A percentile compares a stretch with the other conserved stretches of the same genome.
These are phyloP conservation scores for Urostyla sp. DNA, from an alignment of 73 alveolate genomes.

Conservation along the genomic window DNA sequence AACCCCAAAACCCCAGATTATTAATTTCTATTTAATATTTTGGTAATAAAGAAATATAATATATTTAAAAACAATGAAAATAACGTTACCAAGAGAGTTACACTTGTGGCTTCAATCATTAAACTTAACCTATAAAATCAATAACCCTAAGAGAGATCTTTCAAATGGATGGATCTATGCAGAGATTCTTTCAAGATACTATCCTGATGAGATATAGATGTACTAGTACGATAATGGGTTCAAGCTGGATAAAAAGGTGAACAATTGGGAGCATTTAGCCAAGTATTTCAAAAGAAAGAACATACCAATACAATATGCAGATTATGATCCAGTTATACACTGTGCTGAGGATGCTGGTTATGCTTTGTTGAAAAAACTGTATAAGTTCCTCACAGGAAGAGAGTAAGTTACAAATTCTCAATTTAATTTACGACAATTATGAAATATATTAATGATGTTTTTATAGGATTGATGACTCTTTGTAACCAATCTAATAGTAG, in stretches of 20 bases:
- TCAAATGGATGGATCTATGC: slow-evolving; percentile 71
- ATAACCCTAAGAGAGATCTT: slow-evolving; percentile 80
- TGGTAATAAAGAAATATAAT: slow-evolving; percentile 9
- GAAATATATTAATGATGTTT: background rate
- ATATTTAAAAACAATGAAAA: slow-evolving; percentile 22
- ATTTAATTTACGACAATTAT: too few species aligned
- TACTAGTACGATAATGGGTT: slow-evolving; percentile 76
- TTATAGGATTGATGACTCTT: slow-evolving; percentile 15
- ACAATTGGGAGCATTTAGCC: slow-evolving; percentile 80
- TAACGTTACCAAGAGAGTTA: slow-evolving; percentile 77
- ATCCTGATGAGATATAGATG: slow-evolving; percentile 84
- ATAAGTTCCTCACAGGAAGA: slow-evolving; percentile 64
- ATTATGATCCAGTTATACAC: slow-evolving; percentile 81
- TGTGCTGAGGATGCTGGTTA: slow-evolving; percentile 81
- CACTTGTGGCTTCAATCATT: slow-evolving; percentile 78
- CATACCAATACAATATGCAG: slow-evolving; percentile 59
- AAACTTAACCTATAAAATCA: slow-evolving; percentile 71
- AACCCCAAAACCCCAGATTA: slow-evolving; percentile 56
- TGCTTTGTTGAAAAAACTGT: slow-evolving; percentile 59
- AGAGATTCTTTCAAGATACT: slow-evolving; percentile 70
- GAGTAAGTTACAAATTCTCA: slow-evolving; percentile 27
- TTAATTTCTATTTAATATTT: background rate
- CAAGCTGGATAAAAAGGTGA: slow-evolving; percentile 71
- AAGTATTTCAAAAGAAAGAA: slow-evolving; percentile 72
- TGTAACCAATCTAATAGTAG: slow-evolving; percentile 19